A percentile compares a stretch with the other conserved stretches of the same genome.
Conservation (phyloP, 1,284 basidiomycete genomes). For the Ceratorhiza oryzae-sativae region DNA sequence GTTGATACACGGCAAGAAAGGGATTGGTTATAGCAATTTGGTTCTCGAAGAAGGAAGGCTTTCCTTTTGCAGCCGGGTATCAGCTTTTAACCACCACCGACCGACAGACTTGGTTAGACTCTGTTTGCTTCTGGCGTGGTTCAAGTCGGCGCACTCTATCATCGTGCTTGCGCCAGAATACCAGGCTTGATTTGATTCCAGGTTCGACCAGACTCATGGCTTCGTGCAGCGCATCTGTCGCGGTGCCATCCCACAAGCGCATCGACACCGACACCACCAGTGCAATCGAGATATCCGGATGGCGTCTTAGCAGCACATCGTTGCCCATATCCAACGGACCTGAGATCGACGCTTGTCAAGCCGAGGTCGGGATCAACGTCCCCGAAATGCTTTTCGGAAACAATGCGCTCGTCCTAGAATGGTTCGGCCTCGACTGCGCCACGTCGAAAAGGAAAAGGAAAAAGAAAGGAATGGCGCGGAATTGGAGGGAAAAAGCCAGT, state of each 20-base stretch:
- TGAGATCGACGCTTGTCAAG: constrained; percentile 73
- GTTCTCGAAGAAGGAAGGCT: background rate
- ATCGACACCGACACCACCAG: constrained; percentile 70
- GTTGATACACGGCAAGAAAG: background rate
- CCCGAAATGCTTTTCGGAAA: constrained; percentile 98
- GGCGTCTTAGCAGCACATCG: constrained; percentile 69
- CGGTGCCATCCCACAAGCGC: constrained; percentile 67
- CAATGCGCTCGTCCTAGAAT: constrained; percentile 71
- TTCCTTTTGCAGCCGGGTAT: background rate
- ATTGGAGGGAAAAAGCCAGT: constrained; percentile 54
- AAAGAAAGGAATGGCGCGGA: constrained; percentile 27
- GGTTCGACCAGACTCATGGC: constrained; percentile 6
- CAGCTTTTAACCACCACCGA: background rate
- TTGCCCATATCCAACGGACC: constrained; percentile 78
- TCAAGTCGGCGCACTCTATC: background rate
- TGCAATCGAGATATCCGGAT: constrained; percentile 67
- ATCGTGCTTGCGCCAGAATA: no score
- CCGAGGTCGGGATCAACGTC: constrained; percentile 72
- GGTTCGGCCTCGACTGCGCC: constrained; percentile 27
- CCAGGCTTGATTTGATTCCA: background rate
- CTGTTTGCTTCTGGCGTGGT: no score
- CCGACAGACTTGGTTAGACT: background rate
- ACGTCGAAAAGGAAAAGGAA: constrained; percentile 9
- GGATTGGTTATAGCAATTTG: background rate
- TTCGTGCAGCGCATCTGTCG: constrained; percentile 38